Base-by-base conservation (phyloP, 2,329 filamentous ascomycete species). In the Calonectria henricotiae region DNA sequence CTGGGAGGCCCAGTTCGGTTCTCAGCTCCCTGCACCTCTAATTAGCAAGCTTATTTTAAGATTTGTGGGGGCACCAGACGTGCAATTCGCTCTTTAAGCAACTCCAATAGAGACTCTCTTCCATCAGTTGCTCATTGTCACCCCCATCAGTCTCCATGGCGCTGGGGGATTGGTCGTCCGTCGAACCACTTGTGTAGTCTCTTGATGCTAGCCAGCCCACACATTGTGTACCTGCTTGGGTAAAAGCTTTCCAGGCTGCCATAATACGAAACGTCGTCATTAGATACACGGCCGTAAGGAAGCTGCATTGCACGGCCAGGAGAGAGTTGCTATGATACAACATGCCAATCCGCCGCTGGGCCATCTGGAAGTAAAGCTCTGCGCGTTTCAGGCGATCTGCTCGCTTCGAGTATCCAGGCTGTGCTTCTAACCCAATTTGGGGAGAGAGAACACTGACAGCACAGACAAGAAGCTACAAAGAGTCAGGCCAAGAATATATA, bases 71-170 rank as follows among this genome's bases (percentile, higher is more conserved):
- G 27, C 51, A 2, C 12, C 17, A 39, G n/a, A 64, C 73, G 67
- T 44, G 69, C 74, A 78, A 23, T 62, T 78, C 76, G 27, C 74
- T 76, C 46, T 78, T 78, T 6, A 77, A 61, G 35, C 75, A 78
- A 39, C 74, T 75, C 76, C 76, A 78, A 39, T 78, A 77, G 9
- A 78, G 67, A 39, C 75, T 78, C 43, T 78, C 72, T 30, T 75
- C 74, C 30, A 77, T 65, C 25, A 74, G 64, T n/a, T 66, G 44
- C 15, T 75, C 68, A 7, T 55, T 51, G 12, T 68, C 55, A 4
- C 37, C 35, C 2, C 27, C 23, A 23, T 37, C 15, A n/a, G 47
- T 41, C 6, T 46, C 49, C 15, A 51, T 12, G 9, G 15, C 46
- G n/a, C 11, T 12, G 2, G 27, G 46, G 30, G 23, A 70, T 44